Evolutionary conservation across 768 basidiomycete genomes (phyloP).

Genomic region (Amanita subjunquillea): DNA sequence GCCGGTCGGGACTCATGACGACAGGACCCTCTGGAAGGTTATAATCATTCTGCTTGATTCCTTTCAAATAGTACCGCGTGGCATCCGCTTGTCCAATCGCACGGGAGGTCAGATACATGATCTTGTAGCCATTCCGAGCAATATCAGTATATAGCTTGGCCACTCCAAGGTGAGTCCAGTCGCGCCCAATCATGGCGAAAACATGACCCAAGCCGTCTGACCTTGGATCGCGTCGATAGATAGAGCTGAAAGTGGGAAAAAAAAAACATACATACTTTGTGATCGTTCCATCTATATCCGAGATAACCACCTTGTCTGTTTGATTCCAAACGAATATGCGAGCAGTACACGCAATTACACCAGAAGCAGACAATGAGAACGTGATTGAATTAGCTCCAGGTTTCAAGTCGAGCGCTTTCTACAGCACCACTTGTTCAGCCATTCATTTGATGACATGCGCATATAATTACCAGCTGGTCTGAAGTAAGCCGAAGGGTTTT

Average conservation of each 20-base stretch:
- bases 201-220: constrained; percentile 96
- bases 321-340: constrained; percentile 94
- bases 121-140: constrained; percentile 89
- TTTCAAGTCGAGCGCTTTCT: constrained; percentile 83
- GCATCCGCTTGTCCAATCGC: constrained; percentile 98
- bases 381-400: constrained; percentile 86
- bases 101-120: constrained; percentile 94
- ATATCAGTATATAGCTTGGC: constrained; percentile 98
- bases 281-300: constrained; percentile 98
- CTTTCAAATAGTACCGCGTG: constrained; percentile 87
- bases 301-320: constrained; percentile 84
- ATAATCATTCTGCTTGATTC: constrained; percentile 92
- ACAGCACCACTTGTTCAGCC: background rate
- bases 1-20: constrained; percentile 94
- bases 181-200: constrained; percentile 94
- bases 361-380: constrained; percentile 82
- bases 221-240: constrained; percentile 25
- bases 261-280: constrained; percentile 60
- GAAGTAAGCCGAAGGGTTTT: constrained; percentile 92
- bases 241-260: background rate
- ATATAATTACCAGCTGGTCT: constrained; percentile 52
- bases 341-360: constrained; percentile 77
- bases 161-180: constrained; percentile 97
- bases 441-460: background rate
- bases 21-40: constrained; percentile 97